Evolutionary conservation across 2,329 filamentous ascomycete genomes (phyloP), one percentile per base, ranked within the genome.

Genomic region (Nemania sp.): DNA sequence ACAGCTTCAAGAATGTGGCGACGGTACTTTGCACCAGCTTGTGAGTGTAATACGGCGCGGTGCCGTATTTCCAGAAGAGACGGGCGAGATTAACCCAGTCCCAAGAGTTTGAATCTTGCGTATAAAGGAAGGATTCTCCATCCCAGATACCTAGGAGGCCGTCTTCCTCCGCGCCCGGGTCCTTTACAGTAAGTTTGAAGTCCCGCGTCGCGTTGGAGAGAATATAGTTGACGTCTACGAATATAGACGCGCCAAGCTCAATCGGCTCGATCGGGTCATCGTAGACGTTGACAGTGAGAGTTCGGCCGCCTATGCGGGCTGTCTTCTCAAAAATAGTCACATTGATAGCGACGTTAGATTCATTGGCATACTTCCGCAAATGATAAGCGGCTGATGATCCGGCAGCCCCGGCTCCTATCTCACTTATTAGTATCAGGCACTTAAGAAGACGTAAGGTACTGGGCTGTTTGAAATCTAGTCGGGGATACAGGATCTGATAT

Each of bases 161-260:
- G 15, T 85, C 86, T 20, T 84, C 82, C 38, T 85, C 81, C 7
- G 81, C 78, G 20, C 83, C 82, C 1, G 79, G 80, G 10, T 80
- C 81, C n/a, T 78, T 81, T 1, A 88, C 81, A 0, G 83, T 81
- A 3, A 99, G 88, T n/a, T 88, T 88, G 76, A 97, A 94, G 15
- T 88, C 85, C 35, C 86, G 81, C 7, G 88, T 89, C 0, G 94
- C 92, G 62, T 92, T 90, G 74, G 90, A 88, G 45, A 99, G 86
- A 74, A 97, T 97, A 45, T 89, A 84, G 77, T 98, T 99, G 51
- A 92, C 87, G 56, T 91, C 79, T 52, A 98, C 93, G 77, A 98
- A 99, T 74, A 98, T 97, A 69, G 92, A 95, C 11, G 92, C 96
- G 18, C 96, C 96, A 0, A 98, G 84, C 79, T 99, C 96, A 41